These are phyloP conservation scores for Hymenochaete sp. DNA, from an alignment of 1,284 basidiomycete genomes.

Conservation along the genomic window DNA sequence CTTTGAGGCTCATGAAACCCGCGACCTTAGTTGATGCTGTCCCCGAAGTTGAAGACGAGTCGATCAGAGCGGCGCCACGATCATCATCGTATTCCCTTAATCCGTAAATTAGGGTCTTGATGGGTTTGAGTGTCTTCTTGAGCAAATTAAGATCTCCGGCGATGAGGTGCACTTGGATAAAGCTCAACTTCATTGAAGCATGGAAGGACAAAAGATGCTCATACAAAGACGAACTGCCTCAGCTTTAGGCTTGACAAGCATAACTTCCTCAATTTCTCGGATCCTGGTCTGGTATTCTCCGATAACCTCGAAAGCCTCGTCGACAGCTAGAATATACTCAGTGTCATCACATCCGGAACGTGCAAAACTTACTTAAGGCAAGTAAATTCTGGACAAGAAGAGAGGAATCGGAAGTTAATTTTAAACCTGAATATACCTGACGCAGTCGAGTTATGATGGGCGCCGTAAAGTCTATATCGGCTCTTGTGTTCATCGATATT, in stretches of 20 bases:
- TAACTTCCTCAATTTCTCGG: constrained; percentile 47
- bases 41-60: constrained; percentile 25
- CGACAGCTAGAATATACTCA: constrained; percentile 40
- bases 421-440: constrained; percentile 48
- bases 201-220: constrained; percentile 22
- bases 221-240: constrained; percentile 47
- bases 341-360: not conserved
- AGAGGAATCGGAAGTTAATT: constrained; percentile 51
- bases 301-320: constrained; percentile 55
- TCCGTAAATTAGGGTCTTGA: constrained; percentile 59
- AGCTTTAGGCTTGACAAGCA: constrained; percentile 52
- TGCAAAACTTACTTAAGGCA: constrained; percentile 42
- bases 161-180: constrained; percentile 51
- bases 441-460: constrained; percentile 49
- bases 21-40: constrained; percentile 30
- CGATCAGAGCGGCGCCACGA: constrained; percentile 47
- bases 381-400: constrained; percentile 53
- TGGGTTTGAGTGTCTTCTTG: constrained; percentile 59
- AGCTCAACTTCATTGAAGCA: not conserved
- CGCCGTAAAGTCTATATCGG: constrained; percentile 39
- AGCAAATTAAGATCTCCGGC: constrained; percentile 63
- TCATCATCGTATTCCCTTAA: constrained; percentile 58
- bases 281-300: constrained; percentile 58
- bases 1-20: constrained; percentile 60
- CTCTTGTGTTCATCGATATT: constrained; percentile 45